A percentile compares a stretch with the other conserved stretches of the same genome.
phyloP scores from a whole-genome alignment of 768 basidiomycete species.

The Russula sp. region DNA sequence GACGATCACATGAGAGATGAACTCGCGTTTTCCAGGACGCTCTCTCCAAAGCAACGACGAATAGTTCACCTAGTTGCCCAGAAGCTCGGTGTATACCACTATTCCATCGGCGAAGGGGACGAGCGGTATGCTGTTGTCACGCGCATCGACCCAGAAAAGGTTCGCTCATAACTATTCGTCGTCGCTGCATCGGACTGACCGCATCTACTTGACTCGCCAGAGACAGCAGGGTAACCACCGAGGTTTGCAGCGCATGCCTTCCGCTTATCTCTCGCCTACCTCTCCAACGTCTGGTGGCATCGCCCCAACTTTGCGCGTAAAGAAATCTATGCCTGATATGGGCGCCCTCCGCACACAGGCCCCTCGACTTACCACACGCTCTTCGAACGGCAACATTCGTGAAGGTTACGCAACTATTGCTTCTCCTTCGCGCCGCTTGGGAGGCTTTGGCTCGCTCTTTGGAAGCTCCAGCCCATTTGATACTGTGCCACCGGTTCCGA shows the following conservation, averaged over 20 bases:
- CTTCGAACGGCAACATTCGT: conserved; percentile 87
- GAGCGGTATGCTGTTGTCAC: conserved; percentile 94
- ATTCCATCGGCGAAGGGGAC: conserved; percentile 89
- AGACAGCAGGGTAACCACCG: conserved; percentile 47
- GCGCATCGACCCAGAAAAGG: conserved; percentile 80
- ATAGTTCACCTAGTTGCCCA: conserved; percentile 96
- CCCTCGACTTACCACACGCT: conserved; percentile 72
- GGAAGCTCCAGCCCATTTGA: conserved; percentile 43
- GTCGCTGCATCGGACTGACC: background rate
- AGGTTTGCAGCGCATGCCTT: conserved; percentile 73
- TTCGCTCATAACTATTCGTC: conserved; percentile 39
- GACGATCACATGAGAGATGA: conserved; percentile 97
- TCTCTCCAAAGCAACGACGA: conserved; percentile 80
- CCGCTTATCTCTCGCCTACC: conserved; percentile 67
- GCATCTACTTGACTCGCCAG: conserved; percentile 3
- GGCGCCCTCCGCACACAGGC: conserved; percentile 78
- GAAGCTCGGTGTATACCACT: conserved; percentile 93
- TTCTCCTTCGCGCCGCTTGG: conserved; percentile 70
- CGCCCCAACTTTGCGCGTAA: conserved; percentile 66
- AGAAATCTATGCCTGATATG: conserved; percentile 99
- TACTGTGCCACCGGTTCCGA: conserved; percentile 75
- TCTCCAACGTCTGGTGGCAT: conserved; percentile 44
- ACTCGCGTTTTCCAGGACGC: conserved; percentile 88
- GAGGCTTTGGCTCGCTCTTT: conserved; percentile 71
- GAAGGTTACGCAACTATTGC: conserved; percentile 84